Conservation (phyloP, 345 rosid species). For the Pistacia vera region DNA sequence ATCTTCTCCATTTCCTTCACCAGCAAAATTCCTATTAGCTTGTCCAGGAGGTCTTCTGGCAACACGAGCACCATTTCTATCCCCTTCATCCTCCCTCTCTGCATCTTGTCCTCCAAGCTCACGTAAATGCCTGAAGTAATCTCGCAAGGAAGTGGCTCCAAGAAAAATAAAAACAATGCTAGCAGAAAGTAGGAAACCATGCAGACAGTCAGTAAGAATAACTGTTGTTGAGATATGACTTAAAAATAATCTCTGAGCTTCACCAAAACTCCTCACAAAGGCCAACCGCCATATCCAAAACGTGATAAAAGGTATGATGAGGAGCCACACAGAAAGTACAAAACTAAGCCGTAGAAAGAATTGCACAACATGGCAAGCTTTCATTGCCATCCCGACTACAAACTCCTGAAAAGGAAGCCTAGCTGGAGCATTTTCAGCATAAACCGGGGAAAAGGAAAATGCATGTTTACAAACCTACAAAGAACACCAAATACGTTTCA, state of each 20-base stretch:
- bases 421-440: constrained; percentile 93
- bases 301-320: constrained; percentile 90
- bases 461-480: constrained; percentile 95
- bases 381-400: constrained; percentile 92
- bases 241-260: constrained; percentile 90
- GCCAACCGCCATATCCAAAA: constrained; percentile 98
- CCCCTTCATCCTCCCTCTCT: constrained; percentile 94
- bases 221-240: constrained; percentile 86
- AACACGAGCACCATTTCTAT: constrained; percentile 88
- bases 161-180: constrained; percentile 97
- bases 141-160: constrained; percentile 95
- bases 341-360: constrained; percentile 92
- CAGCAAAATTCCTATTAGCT: constrained; percentile 78
- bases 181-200: constrained; percentile 96
- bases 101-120: constrained; percentile 96
- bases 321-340: constrained; percentile 96
- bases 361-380: constrained; percentile 90
- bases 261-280: constrained; percentile 88
- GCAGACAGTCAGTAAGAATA: constrained; percentile 95
- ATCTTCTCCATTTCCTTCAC: constrained; percentile 83
- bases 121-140: constrained; percentile 90
- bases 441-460: constrained; percentile 94
- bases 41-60: constrained; percentile 74
- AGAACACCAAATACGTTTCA: not conserved
- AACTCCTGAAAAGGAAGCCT: constrained; percentile 99